phyloP scores from a whole-genome alignment of 1,139 yeast genomes.

The Debaryomyces singareniensis region DNA sequence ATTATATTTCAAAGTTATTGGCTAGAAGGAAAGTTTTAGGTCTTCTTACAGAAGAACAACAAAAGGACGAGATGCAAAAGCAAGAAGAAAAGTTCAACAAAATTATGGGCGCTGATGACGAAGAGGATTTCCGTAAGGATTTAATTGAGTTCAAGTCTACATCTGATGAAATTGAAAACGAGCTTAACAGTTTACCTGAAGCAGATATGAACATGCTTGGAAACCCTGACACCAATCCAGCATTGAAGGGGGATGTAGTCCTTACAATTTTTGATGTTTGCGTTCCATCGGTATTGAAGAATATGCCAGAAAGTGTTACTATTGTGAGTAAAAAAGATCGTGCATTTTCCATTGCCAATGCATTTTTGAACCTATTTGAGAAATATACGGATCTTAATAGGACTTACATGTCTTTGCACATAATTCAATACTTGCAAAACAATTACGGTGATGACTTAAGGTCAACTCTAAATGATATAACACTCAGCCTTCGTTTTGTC shows the following conservation, averaged over 20 bases:
- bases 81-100: slow-evolving; percentile 27
- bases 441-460: slow-evolving; percentile 32
- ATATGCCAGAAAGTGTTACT: slow-evolving; percentile 21
- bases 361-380: slow-evolving; percentile 54
- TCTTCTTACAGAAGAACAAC: slow-evolving; percentile 66
- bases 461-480: slow-evolving; percentile 50
- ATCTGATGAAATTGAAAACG: slow-evolving; percentile 51
- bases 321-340: slow-evolving; percentile 24
- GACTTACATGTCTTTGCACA: slow-evolving; percentile 58
- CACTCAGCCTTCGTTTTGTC: slow-evolving; percentile 56
- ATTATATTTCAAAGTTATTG: slow-evolving; percentile 75
- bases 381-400: slow-evolving; percentile 65
- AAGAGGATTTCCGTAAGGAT: slow-evolving; percentile 29
- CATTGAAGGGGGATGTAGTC: slow-evolving; percentile 83
- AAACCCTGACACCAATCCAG: slow-evolving; percentile 81
- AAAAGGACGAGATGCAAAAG: slow-evolving; percentile 43
- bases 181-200: slow-evolving; percentile 72
- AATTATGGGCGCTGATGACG: slow-evolving; percentile 20
- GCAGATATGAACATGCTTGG: slow-evolving; percentile 86
- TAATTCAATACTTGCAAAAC: slow-evolving; percentile 45
- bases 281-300: slow-evolving; percentile 41
- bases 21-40: slow-evolving; percentile 83
- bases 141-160: slow-evolving; percentile 45
- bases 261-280: slow-evolving; percentile 75
- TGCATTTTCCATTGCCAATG: slow-evolving; percentile 36